These are phyloP conservation scores for Debaryomyces hansenii DNA, from an alignment of 805 yeast species.

Conservation along the genomic window DNA sequence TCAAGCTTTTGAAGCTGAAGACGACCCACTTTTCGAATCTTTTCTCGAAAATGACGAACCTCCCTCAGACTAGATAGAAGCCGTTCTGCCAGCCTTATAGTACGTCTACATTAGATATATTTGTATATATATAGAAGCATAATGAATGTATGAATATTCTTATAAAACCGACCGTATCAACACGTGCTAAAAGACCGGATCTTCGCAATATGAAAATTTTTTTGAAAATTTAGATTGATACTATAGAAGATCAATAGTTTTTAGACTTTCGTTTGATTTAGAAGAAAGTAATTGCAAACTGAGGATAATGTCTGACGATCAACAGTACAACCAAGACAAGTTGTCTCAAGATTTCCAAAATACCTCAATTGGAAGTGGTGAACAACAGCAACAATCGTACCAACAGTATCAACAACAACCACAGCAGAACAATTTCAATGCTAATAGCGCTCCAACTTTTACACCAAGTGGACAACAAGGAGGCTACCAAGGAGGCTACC, in stretches of 20 bases:
- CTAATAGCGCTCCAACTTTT: conserved; percentile 49
- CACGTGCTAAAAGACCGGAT: background rate
- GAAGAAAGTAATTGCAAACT: background rate
- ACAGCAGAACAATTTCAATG: conserved; percentile 36
- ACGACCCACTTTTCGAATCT: background rate
- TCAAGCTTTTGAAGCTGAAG: background rate
- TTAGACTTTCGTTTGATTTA: background rate
- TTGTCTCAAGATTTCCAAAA: conserved; percentile 46
- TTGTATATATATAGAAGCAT: no score
- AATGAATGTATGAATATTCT: no score
- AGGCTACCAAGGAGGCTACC: conserved; percentile 18
- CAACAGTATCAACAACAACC: conserved; percentile 24
- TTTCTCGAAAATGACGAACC: no score
- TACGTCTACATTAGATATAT: no score
- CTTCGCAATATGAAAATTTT: background rate
- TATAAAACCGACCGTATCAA: background rate
- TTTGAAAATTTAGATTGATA: background rate
- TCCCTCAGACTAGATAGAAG: no score
- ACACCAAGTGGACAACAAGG: conserved; percentile 40
- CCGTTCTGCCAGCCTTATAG: no score
- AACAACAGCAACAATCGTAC: conserved; percentile 24
- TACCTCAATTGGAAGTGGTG: conserved; percentile 32
- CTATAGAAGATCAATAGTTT: no score
- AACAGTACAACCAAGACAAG: conserved; percentile 39
- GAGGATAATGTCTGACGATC: conserved; percentile 28